phyloP scores from a whole-genome alignment of 2,329 filamentous ascomycete species.

The Arachnopeziza araneosa region DNA sequence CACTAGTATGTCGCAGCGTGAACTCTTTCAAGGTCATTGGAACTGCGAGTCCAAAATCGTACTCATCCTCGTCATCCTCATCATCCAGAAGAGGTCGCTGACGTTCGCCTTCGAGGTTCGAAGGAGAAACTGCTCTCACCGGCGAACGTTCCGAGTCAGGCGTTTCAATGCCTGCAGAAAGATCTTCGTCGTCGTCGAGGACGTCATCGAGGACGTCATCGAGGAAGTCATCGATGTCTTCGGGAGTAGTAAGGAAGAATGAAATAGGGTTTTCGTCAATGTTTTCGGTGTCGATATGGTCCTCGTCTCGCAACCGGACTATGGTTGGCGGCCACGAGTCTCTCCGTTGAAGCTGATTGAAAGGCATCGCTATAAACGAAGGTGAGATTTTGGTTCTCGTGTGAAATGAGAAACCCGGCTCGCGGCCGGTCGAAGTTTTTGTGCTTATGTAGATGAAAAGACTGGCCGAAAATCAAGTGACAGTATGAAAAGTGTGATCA shows the following conservation, averaged over 20 bases:
- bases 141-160: conserved; percentile 15
- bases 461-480: background rate
- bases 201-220: too few species aligned
- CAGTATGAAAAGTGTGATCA: background rate
- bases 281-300: conserved; percentile 12
- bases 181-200: conserved; percentile 23
- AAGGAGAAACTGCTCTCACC: conserved; percentile 29
- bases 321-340: conserved; percentile 33
- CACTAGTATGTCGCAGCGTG: conserved; percentile 8
- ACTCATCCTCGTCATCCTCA: conserved; percentile 18
- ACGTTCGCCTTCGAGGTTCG: conserved; percentile 14
- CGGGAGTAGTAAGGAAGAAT: conserved; percentile 30
- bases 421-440: conserved; percentile 28
- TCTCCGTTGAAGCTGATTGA: conserved; percentile 26
- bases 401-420: conserved; percentile 21
- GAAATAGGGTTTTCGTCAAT: conserved; percentile 32
- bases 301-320: conserved; percentile 20
- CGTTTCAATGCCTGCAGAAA: conserved; percentile 30
- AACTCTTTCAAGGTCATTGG: conserved; percentile 28
- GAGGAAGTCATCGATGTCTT: conserved; percentile 26
- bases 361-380: conserved; percentile 21
- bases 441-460: background rate
- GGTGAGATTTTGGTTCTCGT: background rate
- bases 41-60: conserved; percentile 21
- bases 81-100: conserved; percentile 1